Conservation (phyloP, 441 rosid species). For the Cnidoscolus chayamansa region DNA sequence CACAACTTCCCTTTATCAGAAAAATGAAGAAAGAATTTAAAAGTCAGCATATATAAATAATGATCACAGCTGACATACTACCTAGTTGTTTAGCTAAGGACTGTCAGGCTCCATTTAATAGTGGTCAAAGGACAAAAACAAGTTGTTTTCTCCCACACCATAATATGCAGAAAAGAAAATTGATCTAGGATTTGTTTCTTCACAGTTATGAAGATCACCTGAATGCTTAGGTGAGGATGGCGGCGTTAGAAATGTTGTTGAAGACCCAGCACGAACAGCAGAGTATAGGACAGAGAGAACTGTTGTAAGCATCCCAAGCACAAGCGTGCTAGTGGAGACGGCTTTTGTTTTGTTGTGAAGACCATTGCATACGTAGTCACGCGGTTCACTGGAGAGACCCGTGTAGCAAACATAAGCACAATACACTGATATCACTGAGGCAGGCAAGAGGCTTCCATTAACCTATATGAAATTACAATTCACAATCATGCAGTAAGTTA, state of each 20-base stretch:
- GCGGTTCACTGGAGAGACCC: slow-evolving; percentile 96
- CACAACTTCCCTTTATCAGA: background rate
- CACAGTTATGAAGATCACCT: slow-evolving; percentile 35
- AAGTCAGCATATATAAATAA: background rate
- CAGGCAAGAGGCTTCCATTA: slow-evolving; percentile 98
- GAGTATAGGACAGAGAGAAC: slow-evolving; percentile 87
- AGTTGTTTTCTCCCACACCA: background rate
- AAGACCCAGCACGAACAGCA: slow-evolving; percentile 95
- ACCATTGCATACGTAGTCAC: slow-evolving; percentile 83
- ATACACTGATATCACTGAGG: slow-evolving; percentile 83
- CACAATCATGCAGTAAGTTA: slow-evolving; percentile 3
- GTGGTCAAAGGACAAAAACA: background rate
- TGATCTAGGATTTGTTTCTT: background rate
- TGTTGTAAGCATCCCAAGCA: slow-evolving; percentile 92
- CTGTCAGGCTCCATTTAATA: background rate
- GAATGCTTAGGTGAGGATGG: slow-evolving; percentile 80
- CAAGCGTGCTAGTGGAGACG: slow-evolving; percentile 68
- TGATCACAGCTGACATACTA: background rate
- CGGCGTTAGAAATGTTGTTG: slow-evolving; percentile 78
- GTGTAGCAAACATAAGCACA: slow-evolving; percentile 96
- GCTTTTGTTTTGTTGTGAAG: slow-evolving; percentile 73
- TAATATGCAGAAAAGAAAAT: background rate
- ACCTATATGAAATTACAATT: slow-evolving; percentile 43
- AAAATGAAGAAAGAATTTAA: background rate
- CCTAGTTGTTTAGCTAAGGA: background rate